These are phyloP conservation scores for Mycena galericulata DNA, from an alignment of 768 basidiomycete genomes.

Conservation along the genomic window DNA sequence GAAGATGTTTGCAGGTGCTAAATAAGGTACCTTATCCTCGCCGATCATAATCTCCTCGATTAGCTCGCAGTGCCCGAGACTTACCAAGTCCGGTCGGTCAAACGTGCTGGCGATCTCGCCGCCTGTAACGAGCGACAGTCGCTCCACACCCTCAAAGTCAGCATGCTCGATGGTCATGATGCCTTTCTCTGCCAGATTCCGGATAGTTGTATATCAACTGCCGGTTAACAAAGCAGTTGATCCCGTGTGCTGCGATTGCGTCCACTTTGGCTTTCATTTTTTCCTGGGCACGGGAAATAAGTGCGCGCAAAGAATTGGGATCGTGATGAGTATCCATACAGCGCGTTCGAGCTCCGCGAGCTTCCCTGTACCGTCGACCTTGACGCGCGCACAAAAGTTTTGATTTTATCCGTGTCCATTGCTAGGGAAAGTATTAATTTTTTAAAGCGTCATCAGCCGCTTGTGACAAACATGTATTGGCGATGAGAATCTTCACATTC, in stretches of 20 bases:
- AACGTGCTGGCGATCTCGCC: constrained; percentile 98
- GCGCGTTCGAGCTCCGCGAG: constrained; percentile 98
- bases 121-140: constrained; percentile 94
- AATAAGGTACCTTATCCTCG: constrained; percentile 87
- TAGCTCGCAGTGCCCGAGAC: constrained; percentile 91
- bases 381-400: constrained; percentile 96
- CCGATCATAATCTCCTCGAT: constrained; percentile 99
- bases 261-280: constrained; percentile 99
- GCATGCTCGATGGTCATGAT: constrained; percentile 98
- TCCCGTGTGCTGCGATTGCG: constrained; percentile 92
- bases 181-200: constrained; percentile 95
- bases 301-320: too few species aligned
- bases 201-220: constrained; percentile 99
- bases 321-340: constrained; percentile 73
- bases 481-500: constrained; percentile 95
- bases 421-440: constrained; percentile 59
- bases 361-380: constrained; percentile 96
- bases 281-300: constrained; percentile 66
- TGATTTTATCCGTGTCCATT: constrained; percentile 99
- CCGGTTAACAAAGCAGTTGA: constrained; percentile 97
- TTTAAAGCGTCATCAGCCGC: background rate
- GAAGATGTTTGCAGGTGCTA: background rate
- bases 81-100: constrained; percentile 91
- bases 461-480: constrained; percentile 88
- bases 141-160: constrained; percentile 98